Percentiles rank a stretch among this genome's conserved stretches.
phyloP scores from a whole-genome alignment of 208 protist genomes.

The Giardia duodenalis region DNA sequence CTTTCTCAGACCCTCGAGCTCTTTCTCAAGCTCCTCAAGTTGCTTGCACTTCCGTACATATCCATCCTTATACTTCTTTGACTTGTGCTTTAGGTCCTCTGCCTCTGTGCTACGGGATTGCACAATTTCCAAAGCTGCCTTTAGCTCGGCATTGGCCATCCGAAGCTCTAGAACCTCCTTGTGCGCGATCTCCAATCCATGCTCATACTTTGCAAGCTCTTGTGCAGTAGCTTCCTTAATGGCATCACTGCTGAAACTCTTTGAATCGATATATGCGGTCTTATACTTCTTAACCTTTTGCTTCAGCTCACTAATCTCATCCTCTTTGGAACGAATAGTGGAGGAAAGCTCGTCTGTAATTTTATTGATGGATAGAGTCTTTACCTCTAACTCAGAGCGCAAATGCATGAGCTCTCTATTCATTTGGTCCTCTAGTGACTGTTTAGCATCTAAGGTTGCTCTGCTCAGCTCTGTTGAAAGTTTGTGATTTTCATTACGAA shows the following conservation, averaged over 20 bases:
- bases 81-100: not conserved
- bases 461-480: too few relatives aligned
- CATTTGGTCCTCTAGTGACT: too few relatives aligned
- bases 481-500: too few relatives aligned
- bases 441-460: too few relatives aligned
- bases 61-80: conserved; percentile 7
- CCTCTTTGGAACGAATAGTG: not conserved
- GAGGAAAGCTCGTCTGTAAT: not conserved
- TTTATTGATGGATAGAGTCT: not conserved
- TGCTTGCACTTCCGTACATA: not conserved
- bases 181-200: not conserved
- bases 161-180: not conserved
- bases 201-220: not conserved
- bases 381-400: not conserved
- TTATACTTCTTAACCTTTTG: not conserved
- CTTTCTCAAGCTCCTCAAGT: not conserved
- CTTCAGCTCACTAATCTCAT: not conserved
- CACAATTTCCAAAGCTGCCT: not conserved
- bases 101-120: not conserved
- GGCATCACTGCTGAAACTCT: not conserved
- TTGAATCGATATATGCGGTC: not conserved
- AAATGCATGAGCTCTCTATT: not conserved
- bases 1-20: not conserved
- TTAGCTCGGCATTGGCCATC: not conserved
- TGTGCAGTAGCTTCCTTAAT: not conserved